These are phyloP conservation scores for Lactarius indigo DNA, from an alignment of 768 basidiomycete species.

Conservation along the genomic window DNA sequence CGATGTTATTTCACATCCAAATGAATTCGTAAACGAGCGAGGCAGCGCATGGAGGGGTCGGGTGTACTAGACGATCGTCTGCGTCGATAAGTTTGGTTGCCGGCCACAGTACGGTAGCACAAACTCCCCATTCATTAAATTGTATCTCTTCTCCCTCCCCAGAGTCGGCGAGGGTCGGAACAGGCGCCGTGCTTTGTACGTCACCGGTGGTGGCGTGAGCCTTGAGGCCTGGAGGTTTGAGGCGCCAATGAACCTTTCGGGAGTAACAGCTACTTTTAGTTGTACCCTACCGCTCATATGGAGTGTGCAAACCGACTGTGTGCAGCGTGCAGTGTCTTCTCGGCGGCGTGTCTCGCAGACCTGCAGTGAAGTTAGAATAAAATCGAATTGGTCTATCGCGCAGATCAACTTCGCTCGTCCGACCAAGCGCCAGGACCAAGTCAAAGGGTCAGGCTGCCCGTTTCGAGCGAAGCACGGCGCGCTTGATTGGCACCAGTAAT, in stretches of 20 bases:
- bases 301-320: neutral
- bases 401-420: slow-evolving; percentile 5
- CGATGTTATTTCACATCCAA: slow-evolving; percentile 1
- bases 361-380: slow-evolving; percentile 3
- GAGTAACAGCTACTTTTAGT: neutral
- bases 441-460: slow-evolving; percentile 2
- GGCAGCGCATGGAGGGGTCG: neutral
- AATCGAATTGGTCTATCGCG: neutral
- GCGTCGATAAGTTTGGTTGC: neutral
- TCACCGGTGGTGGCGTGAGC: slow-evolving; percentile 9
- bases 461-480: slow-evolving; percentile 3
- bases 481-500: slow-evolving; percentile 1
- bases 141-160: neutral
- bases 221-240: slow-evolving; percentile 14
- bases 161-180: neutral
- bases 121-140: neutral
- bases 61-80: slow-evolving; percentile 7
- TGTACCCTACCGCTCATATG: neutral
- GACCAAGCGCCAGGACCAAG: slow-evolving; percentile 1
- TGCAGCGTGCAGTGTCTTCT: neutral
- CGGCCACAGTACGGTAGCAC: neutral
- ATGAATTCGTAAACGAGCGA: neutral
- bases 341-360: neutral
- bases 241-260: neutral
- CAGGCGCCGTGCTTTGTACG: slow-evolving; percentile 10